These are phyloP conservation scores for Magnusiomyces fungicola DNA, from an alignment of 1,139 yeast genomes.

Conservation along the genomic window DNA sequence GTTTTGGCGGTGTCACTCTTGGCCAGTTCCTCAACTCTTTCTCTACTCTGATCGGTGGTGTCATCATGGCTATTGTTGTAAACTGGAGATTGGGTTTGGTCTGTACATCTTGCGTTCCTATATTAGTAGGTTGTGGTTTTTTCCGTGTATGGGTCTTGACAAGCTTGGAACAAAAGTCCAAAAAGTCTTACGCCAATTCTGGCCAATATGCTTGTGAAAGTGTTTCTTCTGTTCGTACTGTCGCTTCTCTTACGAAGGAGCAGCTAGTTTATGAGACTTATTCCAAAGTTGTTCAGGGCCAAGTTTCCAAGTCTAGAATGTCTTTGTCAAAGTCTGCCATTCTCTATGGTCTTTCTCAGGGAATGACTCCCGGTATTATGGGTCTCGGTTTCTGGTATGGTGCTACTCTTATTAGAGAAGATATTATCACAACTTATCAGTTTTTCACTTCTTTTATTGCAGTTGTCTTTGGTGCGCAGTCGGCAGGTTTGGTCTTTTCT, in stretches of 20 bases:
- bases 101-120: constrained; percentile 56
- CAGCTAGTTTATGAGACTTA: constrained; percentile 29
- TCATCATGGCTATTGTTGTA: constrained; percentile 59
- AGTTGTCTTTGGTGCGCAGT: constrained; percentile 78
- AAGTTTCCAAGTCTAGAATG: constrained; percentile 27
- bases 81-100: constrained; percentile 57
- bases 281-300: constrained; percentile 24
- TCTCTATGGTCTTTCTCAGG: constrained; percentile 33
- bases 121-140: constrained; percentile 69
- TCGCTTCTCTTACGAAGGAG: constrained; percentile 34
- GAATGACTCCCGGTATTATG: constrained; percentile 34
- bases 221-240: constrained; percentile 35
- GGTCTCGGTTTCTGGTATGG: constrained; percentile 39
- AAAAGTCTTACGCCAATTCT: constrained; percentile 33
- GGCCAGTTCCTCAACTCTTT: constrained; percentile 72
- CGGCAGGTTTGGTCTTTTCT: constrained; percentile 80
- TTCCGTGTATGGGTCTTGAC: constrained; percentile 69
- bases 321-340: constrained; percentile 27
- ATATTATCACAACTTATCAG: constrained; percentile 21
- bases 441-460: constrained; percentile 34
- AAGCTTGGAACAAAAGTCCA: constrained; percentile 51
- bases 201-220: constrained; percentile 35
- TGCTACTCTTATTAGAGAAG: constrained; percentile 28
- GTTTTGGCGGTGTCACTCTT: constrained; percentile 80
- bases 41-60: constrained; percentile 67